phyloP scores from a whole-genome alignment of 2,329 filamentous ascomycete species.

The Diaporthe helianthi region DNA sequence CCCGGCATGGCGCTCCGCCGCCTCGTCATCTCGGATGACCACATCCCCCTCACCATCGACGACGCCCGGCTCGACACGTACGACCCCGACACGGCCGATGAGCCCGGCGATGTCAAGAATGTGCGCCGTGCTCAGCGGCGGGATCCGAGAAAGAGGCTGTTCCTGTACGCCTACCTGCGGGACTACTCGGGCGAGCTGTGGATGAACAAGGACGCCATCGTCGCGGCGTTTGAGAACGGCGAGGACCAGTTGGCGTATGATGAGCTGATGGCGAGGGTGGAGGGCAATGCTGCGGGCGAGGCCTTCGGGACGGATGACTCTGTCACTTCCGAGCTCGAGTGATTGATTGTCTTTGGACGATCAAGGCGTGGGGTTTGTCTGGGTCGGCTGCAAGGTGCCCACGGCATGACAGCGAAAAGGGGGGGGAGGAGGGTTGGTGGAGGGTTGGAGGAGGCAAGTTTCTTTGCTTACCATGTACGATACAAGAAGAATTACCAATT shows the following conservation, averaged over 20 bases:
- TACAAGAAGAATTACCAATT: neutral
- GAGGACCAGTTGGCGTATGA: conserved; percentile 32
- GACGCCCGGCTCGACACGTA: conserved; percentile 27
- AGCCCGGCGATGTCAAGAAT: conserved; percentile 33
- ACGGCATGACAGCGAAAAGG: neutral
- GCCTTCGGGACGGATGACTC: neutral
- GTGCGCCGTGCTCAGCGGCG: conserved; percentile 29
- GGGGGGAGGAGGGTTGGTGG: too few species aligned
- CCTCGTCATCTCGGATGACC: conserved; percentile 21
- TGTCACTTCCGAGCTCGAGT: neutral
- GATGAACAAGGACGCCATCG: conserved; percentile 35
- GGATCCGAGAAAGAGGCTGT: conserved; percentile 24
- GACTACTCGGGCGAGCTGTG: conserved; percentile 34
- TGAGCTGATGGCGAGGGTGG: conserved; percentile 12
- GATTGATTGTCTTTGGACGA: neutral
- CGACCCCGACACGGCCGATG: conserved; percentile 26
- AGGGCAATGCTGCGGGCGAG: conserved; percentile 4
- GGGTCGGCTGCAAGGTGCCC: conserved; percentile 14
- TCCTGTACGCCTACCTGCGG: conserved; percentile 32
- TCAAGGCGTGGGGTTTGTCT: neutral
- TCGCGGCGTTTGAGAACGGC: conserved; percentile 27
- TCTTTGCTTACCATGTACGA: neutral
- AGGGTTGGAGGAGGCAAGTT: neutral
- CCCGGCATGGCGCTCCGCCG: conserved; percentile 21
- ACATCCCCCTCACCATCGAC: conserved; percentile 33